Percentiles rank a stretch among this genome's conserved stretches.
Evolutionary conservation across 2,329 filamentous ascomycete species (phyloP).

Genomic region (Colletotrichum endophyticum): DNA sequence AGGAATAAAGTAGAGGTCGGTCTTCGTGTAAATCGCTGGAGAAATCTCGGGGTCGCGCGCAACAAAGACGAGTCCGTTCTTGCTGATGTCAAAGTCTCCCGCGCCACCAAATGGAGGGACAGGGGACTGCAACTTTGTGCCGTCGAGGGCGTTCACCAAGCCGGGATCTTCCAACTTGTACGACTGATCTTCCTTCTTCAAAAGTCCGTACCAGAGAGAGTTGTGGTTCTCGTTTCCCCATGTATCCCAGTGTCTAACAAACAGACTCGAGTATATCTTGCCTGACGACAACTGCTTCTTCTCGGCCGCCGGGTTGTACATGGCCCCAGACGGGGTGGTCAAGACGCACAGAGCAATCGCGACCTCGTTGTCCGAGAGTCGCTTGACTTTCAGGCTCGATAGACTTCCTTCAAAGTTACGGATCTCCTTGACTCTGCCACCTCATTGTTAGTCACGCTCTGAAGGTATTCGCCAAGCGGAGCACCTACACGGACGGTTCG

Average conservation of each 20-base stretch:
- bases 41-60: constrained; percentile 76
- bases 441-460: constrained; percentile 5
- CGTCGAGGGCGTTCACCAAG: constrained; percentile 69
- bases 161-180: constrained; percentile 48
- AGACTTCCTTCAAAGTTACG: constrained; percentile 55
- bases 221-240: constrained; percentile 73
- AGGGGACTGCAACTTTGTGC: constrained; percentile 66
- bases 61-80: constrained; percentile 72
- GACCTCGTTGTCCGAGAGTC: constrained; percentile 52
- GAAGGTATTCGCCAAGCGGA: background rate
- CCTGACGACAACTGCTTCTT: constrained; percentile 67
- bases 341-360: constrained; percentile 66
- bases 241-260: constrained; percentile 84
- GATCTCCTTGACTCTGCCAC: constrained; percentile 41
- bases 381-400: constrained; percentile 63
- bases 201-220: constrained; percentile 73
- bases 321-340: constrained; percentile 70
- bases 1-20: constrained; percentile 77
- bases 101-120: constrained; percentile 80
- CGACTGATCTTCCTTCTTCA: constrained; percentile 49
- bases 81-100: constrained; percentile 79
- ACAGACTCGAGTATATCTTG: constrained; percentile 75
- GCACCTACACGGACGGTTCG: constrained; percentile 42
- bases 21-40: constrained; percentile 78
- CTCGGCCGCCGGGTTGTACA: constrained; percentile 69